Conservation (phyloP, 2,329 filamentous ascomycete species). For the Aspergillus vadensis region DNA sequence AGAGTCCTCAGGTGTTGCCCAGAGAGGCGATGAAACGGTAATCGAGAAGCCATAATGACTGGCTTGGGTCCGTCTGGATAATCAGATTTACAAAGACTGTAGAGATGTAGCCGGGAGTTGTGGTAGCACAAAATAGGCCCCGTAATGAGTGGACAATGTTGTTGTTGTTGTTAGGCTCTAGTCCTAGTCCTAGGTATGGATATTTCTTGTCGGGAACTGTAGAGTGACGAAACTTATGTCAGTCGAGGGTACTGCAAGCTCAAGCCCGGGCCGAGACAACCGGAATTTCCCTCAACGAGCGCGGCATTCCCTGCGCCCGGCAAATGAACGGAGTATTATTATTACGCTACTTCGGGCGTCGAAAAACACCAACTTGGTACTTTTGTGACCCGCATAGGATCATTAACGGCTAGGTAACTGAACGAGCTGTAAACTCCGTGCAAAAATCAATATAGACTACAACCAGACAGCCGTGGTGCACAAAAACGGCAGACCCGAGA, state of each 20-base stretch:
- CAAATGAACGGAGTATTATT: constrained; percentile 37
- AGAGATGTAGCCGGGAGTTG: neutral
- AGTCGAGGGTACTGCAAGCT: constrained; percentile 14
- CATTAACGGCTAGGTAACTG: neutral
- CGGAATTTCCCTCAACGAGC: constrained; percentile 29
- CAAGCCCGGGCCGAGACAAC: constrained; percentile 32
- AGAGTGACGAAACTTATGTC: constrained; percentile 24
- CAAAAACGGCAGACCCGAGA: neutral
- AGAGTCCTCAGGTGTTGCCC: constrained; percentile 35
- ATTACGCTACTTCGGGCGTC: constrained; percentile 31
- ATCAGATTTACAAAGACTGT: neutral
- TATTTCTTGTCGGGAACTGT: neutral
- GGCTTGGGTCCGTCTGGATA: neutral
- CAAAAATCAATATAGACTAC: neutral
- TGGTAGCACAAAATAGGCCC: neutral
- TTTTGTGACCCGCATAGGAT: constrained; percentile 9
- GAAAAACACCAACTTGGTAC: constrained; percentile 26
- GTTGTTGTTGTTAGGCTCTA: neutral
- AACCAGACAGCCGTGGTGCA: neutral
- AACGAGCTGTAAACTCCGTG: neutral
- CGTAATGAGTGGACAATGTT: neutral
- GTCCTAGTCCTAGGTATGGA: neutral
- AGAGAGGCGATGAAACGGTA: constrained; percentile 39
- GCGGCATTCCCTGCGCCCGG: constrained; percentile 24
- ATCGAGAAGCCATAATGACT: constrained; percentile 42